phyloP scores from a whole-genome alignment of 2,329 filamentous ascomycete genomes.

The Ceratocystis cubensis region DNA sequence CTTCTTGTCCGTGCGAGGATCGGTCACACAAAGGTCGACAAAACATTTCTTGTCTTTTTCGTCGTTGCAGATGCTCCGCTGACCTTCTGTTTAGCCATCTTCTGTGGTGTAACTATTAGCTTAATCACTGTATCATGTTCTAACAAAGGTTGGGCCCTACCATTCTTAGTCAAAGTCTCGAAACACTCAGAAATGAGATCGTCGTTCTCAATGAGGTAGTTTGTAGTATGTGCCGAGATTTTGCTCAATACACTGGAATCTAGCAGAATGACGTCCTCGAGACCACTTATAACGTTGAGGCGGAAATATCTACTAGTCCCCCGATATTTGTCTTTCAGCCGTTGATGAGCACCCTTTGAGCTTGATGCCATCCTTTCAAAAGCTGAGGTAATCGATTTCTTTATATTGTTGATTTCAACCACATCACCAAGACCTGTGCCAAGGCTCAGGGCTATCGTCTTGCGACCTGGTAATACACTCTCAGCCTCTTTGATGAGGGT shows the following conservation, averaged over 20 bases:
- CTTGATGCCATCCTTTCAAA: neutral
- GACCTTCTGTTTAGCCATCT: no score
- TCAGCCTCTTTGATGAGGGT: conserved; percentile 25
- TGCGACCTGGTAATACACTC: conserved; percentile 23
- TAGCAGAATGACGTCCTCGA: conserved; percentile 24
- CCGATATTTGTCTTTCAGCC: no score
- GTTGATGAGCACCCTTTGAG: neutral
- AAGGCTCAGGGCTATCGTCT: conserved; percentile 24
- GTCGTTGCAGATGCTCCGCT: fast-evolving
- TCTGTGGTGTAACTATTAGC: no score
- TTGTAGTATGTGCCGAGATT: conserved; percentile 24
- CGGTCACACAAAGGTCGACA: no score
- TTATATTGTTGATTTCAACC: conserved; percentile 21
- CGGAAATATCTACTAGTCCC: no score
- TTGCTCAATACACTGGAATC: conserved; percentile 24
- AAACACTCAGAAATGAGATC: neutral
- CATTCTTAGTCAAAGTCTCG: neutral
- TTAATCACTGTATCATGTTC: no score
- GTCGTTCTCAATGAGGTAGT: conserved; percentile 21
- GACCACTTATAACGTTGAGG: conserved; percentile 20
- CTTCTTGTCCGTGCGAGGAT: no score
- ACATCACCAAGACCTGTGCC: conserved; percentile 25
- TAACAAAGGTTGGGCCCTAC: no score
- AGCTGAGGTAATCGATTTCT: neutral
- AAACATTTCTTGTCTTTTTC: no score